Percentiles rank a stretch among this genome's conserved stretches.
phyloP scores from a whole-genome alignment of 148 eudicot species.

The Heliosperma pusillum region DNA sequence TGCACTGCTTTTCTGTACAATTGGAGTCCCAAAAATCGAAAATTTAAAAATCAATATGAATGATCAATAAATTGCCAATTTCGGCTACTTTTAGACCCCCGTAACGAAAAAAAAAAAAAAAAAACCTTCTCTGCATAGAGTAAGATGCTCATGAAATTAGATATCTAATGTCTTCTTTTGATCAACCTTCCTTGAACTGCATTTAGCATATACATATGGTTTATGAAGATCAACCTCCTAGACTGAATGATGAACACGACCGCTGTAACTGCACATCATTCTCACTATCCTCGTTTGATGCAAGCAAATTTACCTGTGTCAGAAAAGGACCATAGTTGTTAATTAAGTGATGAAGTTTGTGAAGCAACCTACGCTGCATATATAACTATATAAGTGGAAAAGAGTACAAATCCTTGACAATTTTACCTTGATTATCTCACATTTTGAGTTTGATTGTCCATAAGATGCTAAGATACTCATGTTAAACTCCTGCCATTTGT shows the following conservation, averaged over 20 bases:
- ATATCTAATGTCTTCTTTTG: no score
- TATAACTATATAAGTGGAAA: neutral
- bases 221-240: constrained; percentile 55
- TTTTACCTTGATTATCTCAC: constrained; percentile 73
- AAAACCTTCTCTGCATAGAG: no score
- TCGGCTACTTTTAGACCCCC: no score
- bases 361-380: neutral
- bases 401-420: neutral
- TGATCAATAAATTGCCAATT: no score
- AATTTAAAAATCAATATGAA: neutral
- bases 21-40: neutral
- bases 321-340: no score
- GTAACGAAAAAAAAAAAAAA: no score
- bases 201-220: neutral
- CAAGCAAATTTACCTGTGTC: constrained; percentile 70
- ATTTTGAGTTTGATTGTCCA: constrained; percentile 52
- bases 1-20: neutral
- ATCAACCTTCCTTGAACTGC: neutral
- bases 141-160: no score
- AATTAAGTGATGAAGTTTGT: neutral
- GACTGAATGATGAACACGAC: constrained; percentile 36
- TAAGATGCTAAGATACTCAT: constrained; percentile 68
- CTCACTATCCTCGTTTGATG: constrained; percentile 42
- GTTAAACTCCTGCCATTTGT: constrained; percentile 52
- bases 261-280: constrained; percentile 33